These are phyloP conservation scores for Purshia tridentata DNA, from an alignment of 306 rosid species.

Conservation along the genomic window DNA sequence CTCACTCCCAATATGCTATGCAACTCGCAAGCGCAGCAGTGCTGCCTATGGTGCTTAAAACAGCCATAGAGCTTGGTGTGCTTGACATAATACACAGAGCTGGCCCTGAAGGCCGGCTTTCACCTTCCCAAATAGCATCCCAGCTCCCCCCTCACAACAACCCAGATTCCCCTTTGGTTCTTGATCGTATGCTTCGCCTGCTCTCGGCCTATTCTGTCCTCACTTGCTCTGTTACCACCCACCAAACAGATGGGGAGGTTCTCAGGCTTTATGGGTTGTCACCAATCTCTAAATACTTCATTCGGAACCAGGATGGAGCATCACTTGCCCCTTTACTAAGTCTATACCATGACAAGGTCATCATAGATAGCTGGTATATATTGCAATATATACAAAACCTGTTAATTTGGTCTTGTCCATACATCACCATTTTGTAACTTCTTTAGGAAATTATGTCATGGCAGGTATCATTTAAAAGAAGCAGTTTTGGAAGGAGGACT, in stretches of 20 bases:
- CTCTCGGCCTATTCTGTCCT: constrained; percentile 20
- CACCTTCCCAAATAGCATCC: constrained; percentile 33
- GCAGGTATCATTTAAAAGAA: constrained; percentile 29
- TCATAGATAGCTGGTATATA: constrained; percentile 13
- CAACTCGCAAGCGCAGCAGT: constrained; percentile 22
- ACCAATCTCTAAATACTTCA: constrained; percentile 23
- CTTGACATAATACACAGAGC: constrained; percentile 27
- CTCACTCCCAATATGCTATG: constrained; percentile 20
- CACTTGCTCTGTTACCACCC: constrained; percentile 15
- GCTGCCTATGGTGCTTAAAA: constrained; percentile 24
- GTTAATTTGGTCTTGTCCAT: background rate
- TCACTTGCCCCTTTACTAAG: constrained; percentile 7
- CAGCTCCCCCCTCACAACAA: constrained; percentile 14
- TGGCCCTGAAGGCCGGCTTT: constrained; percentile 19
- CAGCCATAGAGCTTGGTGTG: constrained; percentile 31
- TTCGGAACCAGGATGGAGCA: constrained; percentile 13
- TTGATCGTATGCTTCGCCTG: constrained; percentile 26
- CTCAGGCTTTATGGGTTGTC: constrained; percentile 24
- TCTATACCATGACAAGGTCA: constrained; percentile 16
- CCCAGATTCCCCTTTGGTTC: constrained; percentile 3
- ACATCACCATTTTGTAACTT: background rate
- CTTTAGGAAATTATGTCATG: background rate
- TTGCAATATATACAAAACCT: too few relatives aligned
- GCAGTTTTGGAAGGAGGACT: constrained; percentile 30
- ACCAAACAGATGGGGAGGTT: background rate